Base-by-base conservation (phyloP, 768 basidiomycete genomes). In the Sporobolomyces pararoseus region DNA sequence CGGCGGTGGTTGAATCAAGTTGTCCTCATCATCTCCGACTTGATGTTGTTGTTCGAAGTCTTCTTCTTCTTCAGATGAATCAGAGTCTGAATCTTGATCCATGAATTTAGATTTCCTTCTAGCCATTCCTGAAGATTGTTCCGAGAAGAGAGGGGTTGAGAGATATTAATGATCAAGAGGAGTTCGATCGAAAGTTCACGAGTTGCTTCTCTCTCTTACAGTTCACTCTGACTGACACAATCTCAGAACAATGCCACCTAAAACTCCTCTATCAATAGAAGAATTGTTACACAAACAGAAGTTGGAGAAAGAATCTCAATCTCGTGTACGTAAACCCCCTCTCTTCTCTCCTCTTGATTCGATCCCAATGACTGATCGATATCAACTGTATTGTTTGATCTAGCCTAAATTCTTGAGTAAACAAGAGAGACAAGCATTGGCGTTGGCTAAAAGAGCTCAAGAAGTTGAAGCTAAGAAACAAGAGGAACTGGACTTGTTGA, bases 361-460 rank as follows among this genome's bases (percentile, higher is more conserved):
- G 44, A 32, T 57, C 52, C 12, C 14, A 25, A 35, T 19, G 34
- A 37, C 62, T 34, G 1, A 61, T 59, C 16, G 7, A 16, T 14
- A 2, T 32, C 16, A 35, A 19, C 42, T 46, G 29, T 3, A 16
- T 52, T n/a, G n/a, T n/a, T n/a, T n/a, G n/a, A 25, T 27, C 39
- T 80, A 97, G 93, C 95, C 95, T 42, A 95, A 87, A 80, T 98
- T 98, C 82, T 83, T 98, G 19, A 86, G 90, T 3, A 98, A 90
- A 80, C 90, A 93, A 73, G 90, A 96, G 76, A 86, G 95, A 57
- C 91, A 90, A 23, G 86, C 86, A 77, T 81, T 96, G 42, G 95
- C 95, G 4, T 89, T 97, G 69, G 87, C 88, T 21, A 89, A 90
- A 75, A 87, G 95, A 19, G 85, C 87, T 25, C 85, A 88, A 67